Base-by-base conservation (phyloP, 2,329 filamentous ascomycete species). In the Ramularia endophylla region DNA sequence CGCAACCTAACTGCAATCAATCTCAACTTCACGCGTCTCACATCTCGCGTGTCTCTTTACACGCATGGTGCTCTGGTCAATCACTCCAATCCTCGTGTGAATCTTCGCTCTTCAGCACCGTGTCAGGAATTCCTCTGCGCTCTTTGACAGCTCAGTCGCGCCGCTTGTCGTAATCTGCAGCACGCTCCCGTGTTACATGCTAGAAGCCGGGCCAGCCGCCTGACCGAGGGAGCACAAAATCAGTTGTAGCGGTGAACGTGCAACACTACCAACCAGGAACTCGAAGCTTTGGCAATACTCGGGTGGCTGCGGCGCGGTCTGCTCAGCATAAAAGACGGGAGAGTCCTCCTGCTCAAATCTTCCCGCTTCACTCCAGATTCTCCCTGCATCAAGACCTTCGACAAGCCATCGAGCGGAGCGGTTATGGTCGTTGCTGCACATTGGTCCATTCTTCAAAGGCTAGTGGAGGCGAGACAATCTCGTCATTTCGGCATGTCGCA, bases 111-210 rank as follows among this genome's bases (percentile, higher is more conserved):
- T 9, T 34, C 32, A 17, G 13, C 32, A 20, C 32, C 20, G 17
- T 11, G 32, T 34, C 17, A 12, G 20, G 8, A 8, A 22, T 34
- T 18, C 18, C 32, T n/a, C 13, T 17, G 17, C 17, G 7, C 13
- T 20, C 20, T 17, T 34, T 34, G 32, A 34, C 32, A 34, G 32
- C 5, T 34, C 20, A 17, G 32, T 34, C 32, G 17, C 32, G 20
- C 32, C 18, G 32, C 32, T 4, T 13, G 17, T 20, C 17, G 32
- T 20, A 22, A 34, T 34, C 20, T n/a, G 15, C 7, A 19, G 32
- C 32, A 34, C n/a, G 17, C 32, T 34, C 16, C 32, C 32, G 32
- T 34, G 22, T 22, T 22, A 17, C 20, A 20, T 17, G 9, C 9
- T 20, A 20, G 32, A 17, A 32, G 8, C 32, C 32, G 17, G 15